phyloP scores from a whole-genome alignment of 345 rosid genomes.

The Corchorus olitorius region DNA sequence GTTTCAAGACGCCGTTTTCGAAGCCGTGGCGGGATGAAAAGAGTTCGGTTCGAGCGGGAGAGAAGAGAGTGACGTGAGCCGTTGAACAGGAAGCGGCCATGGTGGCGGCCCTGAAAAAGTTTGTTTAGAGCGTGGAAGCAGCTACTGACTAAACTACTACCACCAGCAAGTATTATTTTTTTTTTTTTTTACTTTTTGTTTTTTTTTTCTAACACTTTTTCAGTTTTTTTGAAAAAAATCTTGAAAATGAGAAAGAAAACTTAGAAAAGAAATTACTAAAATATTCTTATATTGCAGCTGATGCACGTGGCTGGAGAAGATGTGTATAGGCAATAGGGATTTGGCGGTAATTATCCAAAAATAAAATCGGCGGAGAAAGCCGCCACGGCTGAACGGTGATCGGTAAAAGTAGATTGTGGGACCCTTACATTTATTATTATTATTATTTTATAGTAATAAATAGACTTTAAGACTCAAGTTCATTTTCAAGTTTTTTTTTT shows the following conservation, averaged over 20 bases:
- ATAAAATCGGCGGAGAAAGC: not conserved
- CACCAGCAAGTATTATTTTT: too few relatives aligned
- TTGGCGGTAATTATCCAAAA: too few relatives aligned
- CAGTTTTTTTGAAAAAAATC: not conserved
- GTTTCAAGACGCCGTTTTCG: not conserved
- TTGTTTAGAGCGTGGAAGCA: not conserved
- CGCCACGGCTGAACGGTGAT: not conserved
- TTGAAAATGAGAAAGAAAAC: not conserved
- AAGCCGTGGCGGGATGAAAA: not conserved
- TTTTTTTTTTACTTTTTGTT: not conserved
- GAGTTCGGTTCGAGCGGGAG: not conserved
- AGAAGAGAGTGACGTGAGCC: not conserved
- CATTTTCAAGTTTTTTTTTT: too few relatives aligned
- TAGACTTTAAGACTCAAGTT: too few relatives aligned
- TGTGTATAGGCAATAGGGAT: too few relatives aligned
- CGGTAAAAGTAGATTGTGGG: not conserved
- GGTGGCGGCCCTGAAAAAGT: not conserved
- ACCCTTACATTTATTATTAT: not conserved
- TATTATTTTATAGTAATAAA: not conserved
- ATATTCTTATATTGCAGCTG: too few relatives aligned
- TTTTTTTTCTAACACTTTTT: not conserved
- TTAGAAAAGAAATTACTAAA: too few relatives aligned
- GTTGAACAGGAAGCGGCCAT: constrained; percentile 23
- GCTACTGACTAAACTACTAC: not conserved
- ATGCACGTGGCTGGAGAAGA: too few relatives aligned